Conservation (phyloP, 768 basidiomycete species). For the Boletus edulis region DNA sequence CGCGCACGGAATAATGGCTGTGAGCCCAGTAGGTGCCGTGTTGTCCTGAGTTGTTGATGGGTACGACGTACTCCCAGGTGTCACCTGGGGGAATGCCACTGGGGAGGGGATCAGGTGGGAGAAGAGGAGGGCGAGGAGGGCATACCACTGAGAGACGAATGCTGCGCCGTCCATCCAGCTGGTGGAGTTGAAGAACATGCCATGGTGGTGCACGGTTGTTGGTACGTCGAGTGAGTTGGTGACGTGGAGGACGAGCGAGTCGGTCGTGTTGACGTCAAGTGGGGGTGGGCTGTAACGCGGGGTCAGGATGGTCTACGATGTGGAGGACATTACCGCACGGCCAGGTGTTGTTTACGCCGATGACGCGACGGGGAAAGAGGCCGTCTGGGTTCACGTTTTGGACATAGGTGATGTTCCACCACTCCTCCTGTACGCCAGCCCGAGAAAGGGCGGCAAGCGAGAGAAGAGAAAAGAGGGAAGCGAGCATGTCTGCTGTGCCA, state of each 20-base stretch:
- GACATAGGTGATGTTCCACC: conserved; percentile 93
- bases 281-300: conserved; percentile 68
- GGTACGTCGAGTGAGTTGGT: conserved; percentile 66
- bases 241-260: conserved; percentile 76
- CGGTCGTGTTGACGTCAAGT: conserved; percentile 65
- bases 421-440: conserved; percentile 69
- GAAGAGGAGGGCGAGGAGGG: background rate
- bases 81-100: conserved; percentile 78
- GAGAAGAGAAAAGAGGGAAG: background rate
- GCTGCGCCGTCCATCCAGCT: conserved; percentile 90
- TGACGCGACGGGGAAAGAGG: conserved; percentile 66
- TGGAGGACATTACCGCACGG: conserved; percentile 50
- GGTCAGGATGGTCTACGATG: background rate
- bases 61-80: conserved; percentile 72
- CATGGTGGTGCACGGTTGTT: conserved; percentile 85
- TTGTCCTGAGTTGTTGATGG: conserved; percentile 64
- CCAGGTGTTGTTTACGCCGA: conserved; percentile 93
- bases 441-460: conserved; percentile 14
- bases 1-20: conserved; percentile 49
- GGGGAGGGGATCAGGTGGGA: background rate
- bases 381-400: conserved; percentile 82
- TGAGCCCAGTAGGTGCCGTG: conserved; percentile 85
- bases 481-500: background rate
- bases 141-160: conserved; percentile 79
- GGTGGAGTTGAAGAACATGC: conserved; percentile 89